phyloP scores from a whole-genome alignment of 371 early-diverging fungal species.

The Mucor circinelloides region DNA sequence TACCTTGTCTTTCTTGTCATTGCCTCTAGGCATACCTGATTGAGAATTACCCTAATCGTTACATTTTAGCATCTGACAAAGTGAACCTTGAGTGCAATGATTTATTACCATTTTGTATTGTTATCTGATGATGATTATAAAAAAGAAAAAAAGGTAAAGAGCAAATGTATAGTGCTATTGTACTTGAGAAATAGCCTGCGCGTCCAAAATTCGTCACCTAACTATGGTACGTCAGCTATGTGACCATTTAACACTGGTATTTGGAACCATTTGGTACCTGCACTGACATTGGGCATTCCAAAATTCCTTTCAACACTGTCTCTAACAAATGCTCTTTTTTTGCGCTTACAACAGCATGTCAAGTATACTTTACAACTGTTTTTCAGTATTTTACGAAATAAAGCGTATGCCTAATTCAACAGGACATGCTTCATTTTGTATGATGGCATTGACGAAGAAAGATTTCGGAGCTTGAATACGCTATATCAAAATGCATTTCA shows the following conservation, averaged over 20 bases:
- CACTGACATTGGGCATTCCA: neutral
- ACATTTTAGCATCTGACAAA: neutral
- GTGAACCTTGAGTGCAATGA: neutral
- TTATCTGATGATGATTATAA: neutral
- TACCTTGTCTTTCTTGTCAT: constrained; percentile 68
- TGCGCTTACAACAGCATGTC: too few species aligned
- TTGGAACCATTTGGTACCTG: neutral
- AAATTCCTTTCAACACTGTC: too few species aligned
- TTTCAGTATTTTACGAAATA: too few species aligned
- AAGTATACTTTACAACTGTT: too few species aligned
- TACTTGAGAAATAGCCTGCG: constrained; percentile 8
- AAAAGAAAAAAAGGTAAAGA: constrained; percentile 3
- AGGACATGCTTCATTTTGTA: too few species aligned
- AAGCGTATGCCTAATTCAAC: too few species aligned
- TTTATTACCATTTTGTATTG: neutral
- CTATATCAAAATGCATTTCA: too few species aligned
- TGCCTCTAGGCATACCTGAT: constrained; percentile 68
- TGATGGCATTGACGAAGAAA: too few species aligned
- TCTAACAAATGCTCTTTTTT: too few species aligned
- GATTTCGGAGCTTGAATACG: too few species aligned
- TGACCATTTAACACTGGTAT: neutral
- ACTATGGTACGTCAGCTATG: constrained; percentile 18
- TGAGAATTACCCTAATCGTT: constrained; percentile 73
- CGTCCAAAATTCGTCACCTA: constrained; percentile 2
- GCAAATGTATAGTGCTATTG: neutral